phyloP scores from a whole-genome alignment of 1,284 basidiomycete genomes.

The Coniferiporia sulphurascens region DNA sequence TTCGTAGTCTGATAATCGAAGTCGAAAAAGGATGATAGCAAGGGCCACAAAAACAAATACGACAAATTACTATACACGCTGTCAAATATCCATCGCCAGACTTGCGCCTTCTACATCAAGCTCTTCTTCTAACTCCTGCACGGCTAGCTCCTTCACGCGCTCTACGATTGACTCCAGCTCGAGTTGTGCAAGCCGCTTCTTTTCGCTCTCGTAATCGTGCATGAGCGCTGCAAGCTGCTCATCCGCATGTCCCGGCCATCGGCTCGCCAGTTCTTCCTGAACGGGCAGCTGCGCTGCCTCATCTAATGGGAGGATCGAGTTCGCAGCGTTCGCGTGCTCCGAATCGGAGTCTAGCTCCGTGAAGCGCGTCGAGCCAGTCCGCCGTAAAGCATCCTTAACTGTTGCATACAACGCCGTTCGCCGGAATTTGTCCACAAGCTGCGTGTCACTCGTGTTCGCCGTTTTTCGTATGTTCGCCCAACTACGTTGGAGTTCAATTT shows the following conservation, averaged over 20 bases:
- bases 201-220: constrained; percentile 56
- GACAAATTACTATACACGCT: background rate
- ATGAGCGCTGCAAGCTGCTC: constrained; percentile 56
- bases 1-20: background rate
- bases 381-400: constrained; percentile 41
- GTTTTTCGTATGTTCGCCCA: constrained; percentile 71
- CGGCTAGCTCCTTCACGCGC: constrained; percentile 55
- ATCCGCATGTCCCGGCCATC: constrained; percentile 64
- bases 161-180: constrained; percentile 55
- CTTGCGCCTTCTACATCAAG: constrained; percentile 13
- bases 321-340: constrained; percentile 37
- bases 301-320: constrained; percentile 48
- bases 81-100: background rate
- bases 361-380: constrained; percentile 1
- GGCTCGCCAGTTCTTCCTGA: constrained; percentile 51
- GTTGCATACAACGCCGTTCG: constrained; percentile 67
- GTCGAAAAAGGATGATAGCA: background rate
- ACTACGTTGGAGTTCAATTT: constrained; percentile 34
- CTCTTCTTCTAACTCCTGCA: constrained; percentile 17
- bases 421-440: constrained; percentile 60
- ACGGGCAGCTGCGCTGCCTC: constrained; percentile 52
- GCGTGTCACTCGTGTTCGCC: constrained; percentile 61
- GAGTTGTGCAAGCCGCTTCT: constrained; percentile 48
- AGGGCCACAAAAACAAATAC: background rate
- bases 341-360: background rate